Evolutionary conservation across 2,329 filamentous ascomycete genomes (phyloP).

Genomic region (Polychaeton citri): DNA sequence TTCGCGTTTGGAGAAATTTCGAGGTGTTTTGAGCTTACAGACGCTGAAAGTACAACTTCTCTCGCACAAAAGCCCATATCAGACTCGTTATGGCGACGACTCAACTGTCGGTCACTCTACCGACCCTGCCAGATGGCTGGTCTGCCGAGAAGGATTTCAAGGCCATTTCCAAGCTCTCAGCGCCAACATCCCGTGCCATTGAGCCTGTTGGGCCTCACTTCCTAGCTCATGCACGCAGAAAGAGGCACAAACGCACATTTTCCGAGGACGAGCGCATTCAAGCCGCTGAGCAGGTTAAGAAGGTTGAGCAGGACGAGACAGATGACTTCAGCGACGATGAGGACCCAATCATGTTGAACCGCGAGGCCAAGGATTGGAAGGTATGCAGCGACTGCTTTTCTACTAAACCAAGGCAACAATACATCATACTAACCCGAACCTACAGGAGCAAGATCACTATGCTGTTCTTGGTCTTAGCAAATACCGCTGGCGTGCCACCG

Average conservation of each 20-base stretch:
- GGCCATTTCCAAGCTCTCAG: conserved; percentile 60
- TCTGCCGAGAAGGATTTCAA: conserved; percentile 86
- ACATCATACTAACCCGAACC: conserved; percentile 1
- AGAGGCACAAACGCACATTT: conserved; percentile 84
- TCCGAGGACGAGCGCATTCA: conserved; percentile 97
- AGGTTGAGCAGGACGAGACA: conserved; percentile 83
- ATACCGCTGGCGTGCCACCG: conserved; percentile 83
- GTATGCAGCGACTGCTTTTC: too few relatives aligned
- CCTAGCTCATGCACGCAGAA: conserved; percentile 89
- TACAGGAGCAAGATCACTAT: conserved; percentile 87
- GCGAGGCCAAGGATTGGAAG: conserved; percentile 99
- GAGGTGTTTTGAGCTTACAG: too few relatives aligned
- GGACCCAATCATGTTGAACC: conserved; percentile 79
- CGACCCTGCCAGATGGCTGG: conserved; percentile 69
- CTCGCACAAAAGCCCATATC: too few relatives aligned
- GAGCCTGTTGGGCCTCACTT: conserved; percentile 97
- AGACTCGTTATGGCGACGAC: conserved; percentile 59
- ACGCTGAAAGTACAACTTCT: too few relatives aligned
- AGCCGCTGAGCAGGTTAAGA: conserved; percentile 88
- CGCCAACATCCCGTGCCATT: conserved; percentile 70
- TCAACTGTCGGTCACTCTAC: conserved; percentile 53
- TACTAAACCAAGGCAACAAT: not conserved
- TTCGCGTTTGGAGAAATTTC: too few relatives aligned
- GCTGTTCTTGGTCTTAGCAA: conserved; percentile 86
- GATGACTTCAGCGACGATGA: conserved; percentile 89